Percentiles rank a stretch among this genome's conserved stretches.
Evolutionary conservation across 352 stramenopile genomes (phyloP).

Genomic region (Pythium biforme): DNA sequence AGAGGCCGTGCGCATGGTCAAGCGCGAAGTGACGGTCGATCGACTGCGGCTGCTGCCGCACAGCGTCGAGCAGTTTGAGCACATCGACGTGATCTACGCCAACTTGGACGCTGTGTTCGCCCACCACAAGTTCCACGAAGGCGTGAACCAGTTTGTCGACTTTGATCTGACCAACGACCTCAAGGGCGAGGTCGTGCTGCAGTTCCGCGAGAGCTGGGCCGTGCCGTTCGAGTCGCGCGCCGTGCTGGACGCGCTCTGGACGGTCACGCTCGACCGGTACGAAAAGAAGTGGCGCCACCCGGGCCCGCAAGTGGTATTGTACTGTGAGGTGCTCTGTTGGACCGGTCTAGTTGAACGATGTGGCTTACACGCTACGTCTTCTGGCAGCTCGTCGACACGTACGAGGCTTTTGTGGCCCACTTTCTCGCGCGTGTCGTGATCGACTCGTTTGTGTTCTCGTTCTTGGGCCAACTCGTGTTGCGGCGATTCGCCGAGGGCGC

Average conservation of each 20-base stretch:
- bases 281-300: constrained; percentile 9
- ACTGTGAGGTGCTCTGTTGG: neutral
- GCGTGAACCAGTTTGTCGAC: constrained; percentile 15
- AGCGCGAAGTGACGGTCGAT: neutral
- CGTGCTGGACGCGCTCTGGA: constrained; percentile 18
- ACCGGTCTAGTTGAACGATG: neutral
- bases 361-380: neutral
- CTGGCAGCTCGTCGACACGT: neutral
- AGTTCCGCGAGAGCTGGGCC: constrained; percentile 17
- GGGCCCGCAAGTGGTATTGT: constrained; percentile 7
- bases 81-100: constrained; percentile 2
- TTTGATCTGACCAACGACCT: constrained; percentile 11
- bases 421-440: neutral
- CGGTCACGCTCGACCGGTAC: constrained; percentile 12
- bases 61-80: constrained; percentile 10
- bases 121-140: constrained; percentile 17
- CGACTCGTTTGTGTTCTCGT: neutral
- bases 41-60: neutral
- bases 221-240: constrained; percentile 12
- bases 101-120: constrained; percentile 1
- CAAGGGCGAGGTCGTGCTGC: constrained; percentile 13
- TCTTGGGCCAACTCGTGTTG: constrained; percentile 2
- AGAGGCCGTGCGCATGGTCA: neutral
- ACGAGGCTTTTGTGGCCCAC: constrained; percentile 4
- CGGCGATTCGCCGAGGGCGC: neutral